These are phyloP conservation scores for Fraxinus sp. DNA, from an alignment of 305 asterid genomes.

Conservation along the genomic window DNA sequence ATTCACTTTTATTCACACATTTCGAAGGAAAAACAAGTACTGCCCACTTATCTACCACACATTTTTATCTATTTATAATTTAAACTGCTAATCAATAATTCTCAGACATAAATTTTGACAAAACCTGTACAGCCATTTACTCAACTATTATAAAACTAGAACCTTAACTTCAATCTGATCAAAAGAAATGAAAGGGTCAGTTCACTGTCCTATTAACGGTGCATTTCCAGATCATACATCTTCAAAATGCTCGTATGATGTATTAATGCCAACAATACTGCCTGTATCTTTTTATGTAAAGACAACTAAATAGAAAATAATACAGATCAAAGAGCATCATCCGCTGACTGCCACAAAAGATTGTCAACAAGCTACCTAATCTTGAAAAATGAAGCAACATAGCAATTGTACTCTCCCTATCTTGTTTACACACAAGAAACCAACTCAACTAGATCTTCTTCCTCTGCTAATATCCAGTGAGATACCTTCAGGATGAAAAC, in stretches of 20 bases:
- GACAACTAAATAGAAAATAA: background rate
- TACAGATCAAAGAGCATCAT: background rate
- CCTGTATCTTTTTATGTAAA: background rate
- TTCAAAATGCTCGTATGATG: background rate
- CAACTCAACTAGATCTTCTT: background rate
- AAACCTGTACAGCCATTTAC: background rate
- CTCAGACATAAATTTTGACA: background rate
- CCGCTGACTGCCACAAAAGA: background rate
- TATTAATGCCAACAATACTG: background rate
- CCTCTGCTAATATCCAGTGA: background rate
- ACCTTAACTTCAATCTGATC: background rate
- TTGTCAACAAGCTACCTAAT: background rate
- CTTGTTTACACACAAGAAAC: background rate
- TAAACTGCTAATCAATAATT: no score
- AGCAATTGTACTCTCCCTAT: background rate
- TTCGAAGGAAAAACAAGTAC: background rate
- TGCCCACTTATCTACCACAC: background rate
- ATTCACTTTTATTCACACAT: background rate
- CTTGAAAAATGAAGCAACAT: background rate
- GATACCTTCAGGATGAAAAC: background rate
- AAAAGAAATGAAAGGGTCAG: background rate
- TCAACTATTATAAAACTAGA: conserved; percentile 5
- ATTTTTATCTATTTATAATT: no score
- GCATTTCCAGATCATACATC: background rate
- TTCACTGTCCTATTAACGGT: background rate